Base-by-base conservation (phyloP, 2,329 filamentous ascomycete species). In the Aspergillus nomiae region DNA sequence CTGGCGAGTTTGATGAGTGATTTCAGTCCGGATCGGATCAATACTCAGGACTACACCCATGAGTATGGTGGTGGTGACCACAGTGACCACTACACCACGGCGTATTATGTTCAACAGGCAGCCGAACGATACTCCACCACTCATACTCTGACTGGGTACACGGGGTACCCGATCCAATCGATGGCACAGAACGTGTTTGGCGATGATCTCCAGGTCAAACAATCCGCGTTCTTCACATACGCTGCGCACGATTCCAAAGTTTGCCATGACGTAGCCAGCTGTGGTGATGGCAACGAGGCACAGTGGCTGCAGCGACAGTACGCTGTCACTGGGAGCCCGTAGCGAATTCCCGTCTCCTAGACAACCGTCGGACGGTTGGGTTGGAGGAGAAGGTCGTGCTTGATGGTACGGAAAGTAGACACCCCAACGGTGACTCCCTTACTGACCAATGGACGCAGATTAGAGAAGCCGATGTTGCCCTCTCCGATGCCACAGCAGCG, bases 401-500 rank as follows among this genome's bases (percentile, higher is more conserved):
- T 16, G 53, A 62, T 26, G 63, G 63, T 41, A 53, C 60, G 46
- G n/a, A 21, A 5, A 63, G 60, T 30, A 38, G 32, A 55, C 14
- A 14, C 21, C 51, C 51, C 21, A 24, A 24, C 41, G 36, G 21
- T 16, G 24, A 11, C 12, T 19, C 32, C 6, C 51, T 58, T 41
- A 14, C 10, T 38, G 60, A 56, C 43, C 34, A 58, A 30, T 65
- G 63, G 57, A 55, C 21, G 43, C 63, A 65, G 38, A 19, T 60
- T 26, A 28, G 38, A 14, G 57, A 60, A 14, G n/a, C 34, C 11
- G 4, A n/a, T 21, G 57, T 56, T 19, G 24, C 53, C 8, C 45
- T 63, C 19, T 57, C 32, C 21, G 21, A 46, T 36, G 53, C 38
- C 14, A 50, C 43, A 19, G 45, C 38, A 19, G 56, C 26, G 21